Percentiles rank a stretch among this genome's conserved stretches.
These are phyloP conservation scores for Cylindrodendrum hubeiense DNA, from an alignment of 2,329 filamentous ascomycete species.

Conservation along the genomic window DNA sequence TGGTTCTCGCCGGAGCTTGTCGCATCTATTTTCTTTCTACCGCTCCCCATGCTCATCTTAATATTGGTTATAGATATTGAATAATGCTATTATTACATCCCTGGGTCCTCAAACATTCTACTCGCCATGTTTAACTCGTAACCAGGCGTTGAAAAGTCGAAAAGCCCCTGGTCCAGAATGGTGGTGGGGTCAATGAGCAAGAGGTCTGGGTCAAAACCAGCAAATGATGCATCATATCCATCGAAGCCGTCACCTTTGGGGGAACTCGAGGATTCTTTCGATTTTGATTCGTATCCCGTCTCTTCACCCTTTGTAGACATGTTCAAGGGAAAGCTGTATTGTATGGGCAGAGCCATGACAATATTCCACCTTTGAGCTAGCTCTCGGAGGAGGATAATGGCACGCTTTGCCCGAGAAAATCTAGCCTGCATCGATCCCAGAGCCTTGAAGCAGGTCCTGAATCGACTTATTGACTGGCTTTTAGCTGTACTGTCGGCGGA, in stretches of 20 bases:
- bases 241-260: background rate
- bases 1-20: no score
- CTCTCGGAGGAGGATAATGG: background rate
- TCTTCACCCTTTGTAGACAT: background rate
- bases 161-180: background rate
- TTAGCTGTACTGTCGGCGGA: background rate
- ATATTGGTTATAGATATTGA: background rate
- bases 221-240: background rate
- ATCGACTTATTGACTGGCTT: background rate
- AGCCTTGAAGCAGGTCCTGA: background rate
- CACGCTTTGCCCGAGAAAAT: background rate
- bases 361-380: conserved; percentile 1
- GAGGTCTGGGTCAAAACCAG: background rate
- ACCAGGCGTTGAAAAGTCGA: background rate
- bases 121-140: background rate
- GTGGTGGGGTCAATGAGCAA: background rate
- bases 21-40: no score
- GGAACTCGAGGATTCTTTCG: background rate
- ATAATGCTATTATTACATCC: background rate
- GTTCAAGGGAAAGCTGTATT: conserved; percentile 6
- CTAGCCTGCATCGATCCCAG: background rate
- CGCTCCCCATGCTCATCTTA: no score
- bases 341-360: conserved; percentile 2
- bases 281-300: background rate
- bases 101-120: background rate